These are phyloP conservation scores for Claviceps fusiformis DNA, from an alignment of 2,329 filamentous ascomycete genomes.

Conservation along the genomic window DNA sequence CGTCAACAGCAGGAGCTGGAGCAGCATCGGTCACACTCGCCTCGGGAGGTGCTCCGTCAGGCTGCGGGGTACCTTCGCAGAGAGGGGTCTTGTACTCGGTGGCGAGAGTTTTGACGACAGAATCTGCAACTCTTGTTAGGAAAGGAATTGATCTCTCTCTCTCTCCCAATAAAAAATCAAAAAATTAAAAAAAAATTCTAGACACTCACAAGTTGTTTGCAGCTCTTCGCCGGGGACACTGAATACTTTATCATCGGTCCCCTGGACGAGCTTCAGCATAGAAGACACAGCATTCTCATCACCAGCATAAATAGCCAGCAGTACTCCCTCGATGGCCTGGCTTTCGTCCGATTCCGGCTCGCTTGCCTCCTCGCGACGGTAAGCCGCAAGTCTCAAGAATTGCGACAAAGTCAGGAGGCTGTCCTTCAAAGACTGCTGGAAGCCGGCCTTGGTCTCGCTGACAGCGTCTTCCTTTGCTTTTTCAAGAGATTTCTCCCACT, in stretches of 20 bases:
- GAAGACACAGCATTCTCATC: slow-evolving; percentile 60
- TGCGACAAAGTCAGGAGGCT: slow-evolving; percentile 61
- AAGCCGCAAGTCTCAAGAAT: slow-evolving; percentile 67
- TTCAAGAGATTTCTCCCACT: slow-evolving; percentile 44
- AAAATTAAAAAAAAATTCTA: not conserved
- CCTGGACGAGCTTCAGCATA: slow-evolving; percentile 66
- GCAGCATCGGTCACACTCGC: slow-evolving; percentile 45
- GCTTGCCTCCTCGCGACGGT: slow-evolving; percentile 56
- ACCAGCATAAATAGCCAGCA: slow-evolving; percentile 66
- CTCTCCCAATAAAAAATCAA: no score
- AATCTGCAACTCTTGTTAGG: slow-evolving; percentile 17
- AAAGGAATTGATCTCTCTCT: not conserved
- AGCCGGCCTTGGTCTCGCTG: slow-evolving; percentile 35
- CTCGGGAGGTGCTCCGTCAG: slow-evolving; percentile 16
- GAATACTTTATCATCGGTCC: slow-evolving; percentile 50
- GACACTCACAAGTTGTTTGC: slow-evolving; percentile 55
- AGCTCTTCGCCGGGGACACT: slow-evolving; percentile 53
- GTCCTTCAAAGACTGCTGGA: slow-evolving; percentile 43
- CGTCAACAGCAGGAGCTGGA: slow-evolving; percentile 44
- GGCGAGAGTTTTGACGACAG: slow-evolving; percentile 28
- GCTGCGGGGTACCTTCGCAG: slow-evolving; percentile 19
- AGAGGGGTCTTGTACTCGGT: slow-evolving; percentile 37
- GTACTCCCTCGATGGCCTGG: slow-evolving; percentile 66
- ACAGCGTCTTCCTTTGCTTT: slow-evolving; percentile 40
- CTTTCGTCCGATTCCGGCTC: slow-evolving; percentile 56